phyloP scores from a whole-genome alignment of 1,284 basidiomycete genomes.

The Microbotryum silenes-acaulis region DNA sequence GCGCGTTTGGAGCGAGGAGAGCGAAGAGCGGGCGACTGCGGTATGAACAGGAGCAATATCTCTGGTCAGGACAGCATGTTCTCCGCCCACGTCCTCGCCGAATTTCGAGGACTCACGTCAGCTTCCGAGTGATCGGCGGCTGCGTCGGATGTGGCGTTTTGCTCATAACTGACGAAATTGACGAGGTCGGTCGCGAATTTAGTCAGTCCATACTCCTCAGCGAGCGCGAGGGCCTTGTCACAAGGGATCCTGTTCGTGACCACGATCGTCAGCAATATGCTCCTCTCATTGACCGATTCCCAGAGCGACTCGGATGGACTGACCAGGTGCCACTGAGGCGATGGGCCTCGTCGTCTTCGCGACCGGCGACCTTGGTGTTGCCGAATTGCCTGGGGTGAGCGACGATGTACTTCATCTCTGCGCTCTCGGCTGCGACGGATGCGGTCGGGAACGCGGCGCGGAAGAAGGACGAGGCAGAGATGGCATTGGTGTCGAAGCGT shows the following conservation, averaged over 20 bases:
- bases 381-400: conserved; percentile 18
- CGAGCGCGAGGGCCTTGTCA: conserved; percentile 22
- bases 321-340: conserved; percentile 35
- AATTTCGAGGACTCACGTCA: conserved; percentile 11
- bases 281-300: neutral
- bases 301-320: neutral
- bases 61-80: neutral
- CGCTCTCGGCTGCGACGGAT: conserved; percentile 66
- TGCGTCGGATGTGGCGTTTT: neutral
- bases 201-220: conserved; percentile 31
- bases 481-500: conserved; percentile 89
- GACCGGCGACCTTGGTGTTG: conserved; percentile 29
- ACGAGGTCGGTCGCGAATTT: conserved; percentile 32
- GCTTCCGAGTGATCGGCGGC: conserved; percentile 5
- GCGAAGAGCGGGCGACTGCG: conserved; percentile 18
- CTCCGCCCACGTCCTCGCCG: neutral
- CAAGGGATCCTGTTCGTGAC: conserved; percentile 28
- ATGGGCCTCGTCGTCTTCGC: conserved; percentile 27
- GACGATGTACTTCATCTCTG: conserved; percentile 64
- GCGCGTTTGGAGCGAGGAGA: conserved; percentile 29
- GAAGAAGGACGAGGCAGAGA: conserved; percentile 96
- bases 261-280: neutral
- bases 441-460: conserved; percentile 89
- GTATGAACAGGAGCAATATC: neutral
- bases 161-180: conserved; percentile 22